Evolutionary conservation across 1,284 basidiomycete genomes (phyloP), one percentile per base, ranked within the genome.

Genomic region (Cryptococcus neoformans): DNA sequence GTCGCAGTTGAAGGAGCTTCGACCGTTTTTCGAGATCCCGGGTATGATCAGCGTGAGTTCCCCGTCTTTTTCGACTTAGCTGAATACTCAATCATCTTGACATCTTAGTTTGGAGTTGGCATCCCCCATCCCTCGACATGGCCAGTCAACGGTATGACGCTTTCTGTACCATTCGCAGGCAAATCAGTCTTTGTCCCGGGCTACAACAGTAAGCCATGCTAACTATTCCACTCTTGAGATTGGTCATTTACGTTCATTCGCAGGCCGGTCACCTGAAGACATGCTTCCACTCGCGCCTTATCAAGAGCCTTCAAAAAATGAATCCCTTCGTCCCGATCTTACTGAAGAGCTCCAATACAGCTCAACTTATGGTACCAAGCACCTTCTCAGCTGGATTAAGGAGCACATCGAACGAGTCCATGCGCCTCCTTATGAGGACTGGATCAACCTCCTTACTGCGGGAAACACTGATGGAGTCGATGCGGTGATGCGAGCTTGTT

Each of bases 401-500:
- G 67, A 70, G 56, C 69, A 73, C 51, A 55, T 71, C 28, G 12
- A 56, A 45, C 58, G 68, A 9, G 50, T 66, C 35, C 67, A 70
- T 57, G 55, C 44, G 41, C 66, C 66, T 1, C 63, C 61, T 3
- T 70, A 75, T 58, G 52, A 49, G 1, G 64, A 65, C 11, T 75
- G 71, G 70, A 55, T 60, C 16, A 57, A 71, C 37, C 58, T 68
- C 36, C 56, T 52, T 34, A 73, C 72, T 2, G 67, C 70, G 3
- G 72, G 71, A 12, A 73, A 72, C 56, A 75, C 72, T 4, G 72
- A 74, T 58, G 71, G 66, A 36, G 56, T 65, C 12, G 70, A 74
- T 53, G 70, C 62, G 35, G 57, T 74, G 9, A 44, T 73, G 39
- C 52, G 69, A 38, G 55, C 65, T 6, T 52, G 62, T n/a, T 62